Evolutionary conservation across 441 rosid species (phyloP), one percentile per base, ranked within the genome.

Genomic region (Melastoma candidum): DNA sequence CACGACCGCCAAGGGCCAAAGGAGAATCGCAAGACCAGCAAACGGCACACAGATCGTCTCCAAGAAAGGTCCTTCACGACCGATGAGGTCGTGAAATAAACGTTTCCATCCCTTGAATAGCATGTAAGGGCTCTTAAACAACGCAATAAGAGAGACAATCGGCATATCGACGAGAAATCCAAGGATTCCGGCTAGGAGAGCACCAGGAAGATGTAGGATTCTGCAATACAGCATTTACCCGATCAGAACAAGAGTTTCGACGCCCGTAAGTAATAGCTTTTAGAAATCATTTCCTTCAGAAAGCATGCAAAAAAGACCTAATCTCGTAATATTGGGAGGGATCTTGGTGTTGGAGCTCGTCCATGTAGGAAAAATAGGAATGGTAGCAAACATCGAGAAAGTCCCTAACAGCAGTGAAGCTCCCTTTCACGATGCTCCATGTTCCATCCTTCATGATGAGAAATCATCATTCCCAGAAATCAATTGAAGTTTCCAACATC

Each of bases 361-460:
- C 82, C 94, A 86, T 82, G 36, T 72, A 24, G 0, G 95, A 84
- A 58, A 77, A 66, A 65, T 82, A 92, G 65, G 97, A 84, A 71
- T 85, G 82, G 60, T 72, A 81, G 64, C 86, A 82, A 63, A 85
- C 78, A 69, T 92, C 98, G 44, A 1, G 46, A 66, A 86, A 82
- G 68, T 92, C 98, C 22, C 68, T 68, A 62, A 85, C 74, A 57
- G 78, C 70, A 7, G 87, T 92, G 70, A 70, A 78, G 72, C 90
- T 69, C 3, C 76, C 76, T 69, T 73, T 50, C 49, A 88, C 50
- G 22, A 87, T 81, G 66, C 80, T 77, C 92, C 92, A 82, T 55
- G 97, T 92, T 63, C 97, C 98, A 77, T 88, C 92, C 97, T 92
- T 74, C 9, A 66, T 27, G 24, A 11, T 44, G 39, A 47, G 55